Percentiles rank a stretch among this genome's conserved stretches.
Evolutionary conservation across 495 filamentous ascomycete species (phyloP).

Genomic region (Hyaloscypha bicolor): DNA sequence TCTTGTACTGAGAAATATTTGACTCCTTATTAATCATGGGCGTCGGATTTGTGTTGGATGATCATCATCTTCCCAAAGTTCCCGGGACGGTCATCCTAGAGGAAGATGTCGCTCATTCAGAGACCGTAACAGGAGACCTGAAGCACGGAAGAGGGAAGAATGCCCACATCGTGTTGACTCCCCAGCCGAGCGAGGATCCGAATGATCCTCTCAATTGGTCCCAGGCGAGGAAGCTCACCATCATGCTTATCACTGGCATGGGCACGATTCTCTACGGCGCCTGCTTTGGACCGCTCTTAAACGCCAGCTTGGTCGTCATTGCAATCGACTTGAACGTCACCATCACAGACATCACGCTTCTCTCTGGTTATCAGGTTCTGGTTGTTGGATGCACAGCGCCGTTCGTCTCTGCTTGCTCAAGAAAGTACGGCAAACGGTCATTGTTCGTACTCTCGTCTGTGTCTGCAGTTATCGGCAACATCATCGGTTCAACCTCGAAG

Average conservation of each 20-base stretch:
- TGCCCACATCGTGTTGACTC: conserved; percentile 42
- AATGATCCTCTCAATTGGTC: conserved; percentile 49
- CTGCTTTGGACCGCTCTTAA: conserved; percentile 45
- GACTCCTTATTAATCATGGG: background rate
- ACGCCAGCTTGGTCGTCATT: conserved; percentile 38
- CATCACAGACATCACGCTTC: conserved; percentile 41
- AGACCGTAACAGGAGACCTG: conserved; percentile 10
- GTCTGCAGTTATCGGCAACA: conserved; percentile 51
- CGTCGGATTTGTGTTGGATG: conserved; percentile 9
- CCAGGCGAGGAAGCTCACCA: conserved; percentile 44
- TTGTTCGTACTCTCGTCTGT: conserved; percentile 56
- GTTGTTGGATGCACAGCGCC: conserved; percentile 56
- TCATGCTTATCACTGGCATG: conserved; percentile 42
- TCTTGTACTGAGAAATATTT: background rate
- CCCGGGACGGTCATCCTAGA: conserved; percentile 15
- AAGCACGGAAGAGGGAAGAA: conserved; percentile 13
- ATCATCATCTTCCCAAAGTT: conserved; percentile 11
- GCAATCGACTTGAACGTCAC: conserved; percentile 42
- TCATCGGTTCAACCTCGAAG: conserved; percentile 49
- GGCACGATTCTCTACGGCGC: conserved; percentile 39
- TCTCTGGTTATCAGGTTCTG: conserved; percentile 50
- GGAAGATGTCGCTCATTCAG: conserved; percentile 14
- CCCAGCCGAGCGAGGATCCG: conserved; percentile 47
- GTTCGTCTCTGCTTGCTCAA: conserved; percentile 54
- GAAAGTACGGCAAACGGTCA: conserved; percentile 59